Base-by-base conservation (phyloP, 108 stramenopile genomes). In the Tribonema minus region DNA sequence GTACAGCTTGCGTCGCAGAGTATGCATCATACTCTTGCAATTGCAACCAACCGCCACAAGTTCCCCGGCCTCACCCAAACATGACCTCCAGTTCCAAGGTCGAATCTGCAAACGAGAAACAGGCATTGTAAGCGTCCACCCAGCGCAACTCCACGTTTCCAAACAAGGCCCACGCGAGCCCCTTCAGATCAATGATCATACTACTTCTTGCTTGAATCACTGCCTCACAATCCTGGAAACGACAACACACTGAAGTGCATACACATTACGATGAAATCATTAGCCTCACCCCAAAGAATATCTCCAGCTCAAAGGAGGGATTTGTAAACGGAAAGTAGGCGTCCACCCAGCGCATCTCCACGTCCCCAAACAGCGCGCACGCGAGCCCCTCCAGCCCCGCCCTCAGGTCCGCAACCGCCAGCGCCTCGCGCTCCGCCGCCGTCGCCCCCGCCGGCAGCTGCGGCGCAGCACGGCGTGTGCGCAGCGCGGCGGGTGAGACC, bases 91-190 rank as follows among this genome's bases (percentile, higher is more conserved):
- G 88, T 86, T 97, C 96, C 64, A 90, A 89, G 63, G 91, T 92
- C 15, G 95, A 93, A 33, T 92, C 88, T 0, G 96, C 96, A 77
- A 97, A 97, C 9, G 96, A 95, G 72, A 97, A 97, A n/a, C n/a
- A n/a, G n/a, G n/a, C n/a, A n/a, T n/a, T n/a, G 88, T 93, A 97
- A 1, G 83, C 82, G 81, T 92, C 84, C 80, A 92, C 34, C 85
- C 90, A 92, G 35, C 90, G 88, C 68, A 90, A 88, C 71, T 90
- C 75, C 25, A 91, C 91, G 35, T 90, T 83, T 15, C 93, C 96
- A 86, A 96, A 95, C 25, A 96, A 66, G 28, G 83, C 76, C 37
- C 70, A 37, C 26, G 91, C 92, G 70, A 98, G 64, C 59, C 93
- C 92, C 68, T 93, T 91, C 40, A 96, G 86, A 6, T 72, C 72